Evolutionary conservation across 2,329 filamentous ascomycete genomes (phyloP).

Genomic region (Blastomyces parvus): DNA sequence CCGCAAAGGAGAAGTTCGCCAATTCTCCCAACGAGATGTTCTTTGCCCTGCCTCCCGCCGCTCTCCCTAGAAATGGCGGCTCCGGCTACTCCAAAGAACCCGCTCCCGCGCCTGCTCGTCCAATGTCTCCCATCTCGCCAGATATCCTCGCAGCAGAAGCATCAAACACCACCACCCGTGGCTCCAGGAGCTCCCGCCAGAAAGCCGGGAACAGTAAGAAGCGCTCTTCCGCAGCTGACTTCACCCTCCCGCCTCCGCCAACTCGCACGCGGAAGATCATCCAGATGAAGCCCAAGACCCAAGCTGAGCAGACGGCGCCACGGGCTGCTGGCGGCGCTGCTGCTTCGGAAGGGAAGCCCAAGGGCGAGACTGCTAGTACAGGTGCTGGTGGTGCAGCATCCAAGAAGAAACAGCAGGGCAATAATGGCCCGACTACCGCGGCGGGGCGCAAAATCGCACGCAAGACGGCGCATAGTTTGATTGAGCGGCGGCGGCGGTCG

Average conservation of each 20-base stretch:
- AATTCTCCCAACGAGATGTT: slow-evolving; percentile 47
- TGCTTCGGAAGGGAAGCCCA: slow-evolving; percentile 16
- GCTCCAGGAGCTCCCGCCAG: slow-evolving; percentile 20
- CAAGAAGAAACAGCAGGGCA: slow-evolving; percentile 71
- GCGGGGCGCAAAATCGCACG: slow-evolving; percentile 90
- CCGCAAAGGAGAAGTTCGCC: slow-evolving; percentile 35
- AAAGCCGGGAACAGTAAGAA: slow-evolving; percentile 27
- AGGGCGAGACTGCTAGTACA: slow-evolving; percentile 13
- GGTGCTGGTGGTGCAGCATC: slow-evolving; percentile 22
- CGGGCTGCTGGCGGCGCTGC: slow-evolving; percentile 14
- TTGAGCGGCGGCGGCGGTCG: slow-evolving; percentile 76
- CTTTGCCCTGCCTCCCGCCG: slow-evolving; percentile 70
- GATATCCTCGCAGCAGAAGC: slow-evolving; percentile 23
- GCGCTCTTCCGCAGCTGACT: slow-evolving; percentile 40
- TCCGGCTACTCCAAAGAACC: background rate
- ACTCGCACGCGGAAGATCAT: slow-evolving; percentile 93
- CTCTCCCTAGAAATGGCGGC: slow-evolving; percentile 38
- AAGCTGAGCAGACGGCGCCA: slow-evolving; percentile 24
- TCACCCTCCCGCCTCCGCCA: slow-evolving; percentile 81
- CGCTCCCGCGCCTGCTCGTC: slow-evolving; percentile 41
- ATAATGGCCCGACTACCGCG: slow-evolving; percentile 59
- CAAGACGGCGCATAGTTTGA: slow-evolving; percentile 92
- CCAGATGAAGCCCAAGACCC: slow-evolving; percentile 73
- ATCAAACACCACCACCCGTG: background rate
- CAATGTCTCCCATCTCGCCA: slow-evolving; percentile 38